Evolutionary conservation across 2,329 filamentous ascomycete genomes (phyloP).

Genomic region (Coleophoma cylindrospora): DNA sequence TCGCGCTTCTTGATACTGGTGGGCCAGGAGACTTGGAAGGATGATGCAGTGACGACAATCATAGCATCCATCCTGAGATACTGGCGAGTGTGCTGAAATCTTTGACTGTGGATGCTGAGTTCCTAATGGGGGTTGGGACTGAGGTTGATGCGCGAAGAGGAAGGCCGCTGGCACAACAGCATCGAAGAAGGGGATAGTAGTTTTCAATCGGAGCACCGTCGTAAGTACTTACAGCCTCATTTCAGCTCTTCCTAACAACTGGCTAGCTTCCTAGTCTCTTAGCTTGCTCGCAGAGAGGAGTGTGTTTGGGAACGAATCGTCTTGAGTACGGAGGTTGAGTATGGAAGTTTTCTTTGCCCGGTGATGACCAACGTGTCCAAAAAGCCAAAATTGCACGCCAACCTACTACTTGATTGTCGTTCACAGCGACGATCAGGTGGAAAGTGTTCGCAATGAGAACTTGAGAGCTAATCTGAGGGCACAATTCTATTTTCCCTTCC

Average conservation of each 20-base stretch:
- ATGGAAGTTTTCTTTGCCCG: conserved; percentile 17
- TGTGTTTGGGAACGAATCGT: conserved; percentile 2
- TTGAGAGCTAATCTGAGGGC: conserved; percentile 34
- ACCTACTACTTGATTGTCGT: conserved; percentile 18
- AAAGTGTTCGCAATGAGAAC: conserved; percentile 31
- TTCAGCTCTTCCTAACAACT: conserved; percentile 4
- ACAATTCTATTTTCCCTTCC: conserved; percentile 1
- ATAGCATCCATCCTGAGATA: conserved; percentile 23
- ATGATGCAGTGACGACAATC: conserved; percentile 22
- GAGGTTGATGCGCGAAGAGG: conserved; percentile 4
- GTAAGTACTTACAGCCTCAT: conserved; percentile 13
- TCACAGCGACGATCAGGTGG: conserved; percentile 10
- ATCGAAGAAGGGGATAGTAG: conserved; percentile 26
- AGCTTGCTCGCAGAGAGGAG: conserved; percentile 3
- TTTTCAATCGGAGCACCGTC: conserved; percentile 31
- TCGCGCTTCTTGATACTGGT: conserved; percentile 4
- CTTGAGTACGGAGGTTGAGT: conserved; percentile 8
- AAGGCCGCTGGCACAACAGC: conserved; percentile 7
- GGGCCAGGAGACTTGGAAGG: conserved; percentile 2
- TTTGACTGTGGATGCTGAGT: conserved; percentile 7
- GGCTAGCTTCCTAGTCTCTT: conserved; percentile 7
- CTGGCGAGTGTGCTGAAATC: conserved; percentile 7
- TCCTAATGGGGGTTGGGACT: conserved; percentile 13
- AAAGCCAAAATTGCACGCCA: conserved; percentile 33
- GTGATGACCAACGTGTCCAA: conserved; percentile 31